Base-by-base conservation (phyloP, 306 rosid species). In the Amphicarpaea edgeworthii region DNA sequence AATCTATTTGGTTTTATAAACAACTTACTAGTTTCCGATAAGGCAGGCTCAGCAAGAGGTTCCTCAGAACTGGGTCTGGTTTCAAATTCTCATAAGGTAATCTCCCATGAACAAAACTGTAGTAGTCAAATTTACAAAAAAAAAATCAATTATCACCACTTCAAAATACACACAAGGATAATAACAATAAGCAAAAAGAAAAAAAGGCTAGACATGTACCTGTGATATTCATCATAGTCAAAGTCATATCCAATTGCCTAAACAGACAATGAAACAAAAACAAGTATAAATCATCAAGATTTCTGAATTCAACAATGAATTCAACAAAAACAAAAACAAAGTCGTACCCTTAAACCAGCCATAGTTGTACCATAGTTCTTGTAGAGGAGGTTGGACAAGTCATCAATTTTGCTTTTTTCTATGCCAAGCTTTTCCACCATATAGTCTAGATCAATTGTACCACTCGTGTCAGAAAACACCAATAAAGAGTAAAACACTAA, bases 181-280 rank as follows among this genome's bases (percentile, higher is more conserved):
- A 21, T 24, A 84, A n/a, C n/a, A 65, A 76, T 50, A 50, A 7
- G 2, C 12, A 50, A 50, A 2, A 50, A 40, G 7, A 34, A 17
- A 8, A 49, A 50, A 17, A 17, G n/a, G n/a, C n/a, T n/a, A 42
- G 42, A 16, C 2, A 59, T 64, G 54, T 81, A 91, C 93, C 93
- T 86, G 65, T 92, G 98, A 77, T 95, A 95, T 69, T 90, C 92
- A 84, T 95, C 98, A 61, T 89, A 92, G 83, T 92, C 97, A 80
- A 95, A 95, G 75, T 95, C 92, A 78, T 95, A 89, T 45, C 98
- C 97, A 78, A 92, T 85, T 73, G 95, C 98, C 98, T 95, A 81
- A 84, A 86, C 54, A 15, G 16, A 49, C 34, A 74, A 86, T 4
- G 38, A 70, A 79, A 69, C 16, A 46, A 57, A 57, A 50, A 51